Conservation (phyloP, 345 rosid species). For the Nephelium lappaceum region DNA sequence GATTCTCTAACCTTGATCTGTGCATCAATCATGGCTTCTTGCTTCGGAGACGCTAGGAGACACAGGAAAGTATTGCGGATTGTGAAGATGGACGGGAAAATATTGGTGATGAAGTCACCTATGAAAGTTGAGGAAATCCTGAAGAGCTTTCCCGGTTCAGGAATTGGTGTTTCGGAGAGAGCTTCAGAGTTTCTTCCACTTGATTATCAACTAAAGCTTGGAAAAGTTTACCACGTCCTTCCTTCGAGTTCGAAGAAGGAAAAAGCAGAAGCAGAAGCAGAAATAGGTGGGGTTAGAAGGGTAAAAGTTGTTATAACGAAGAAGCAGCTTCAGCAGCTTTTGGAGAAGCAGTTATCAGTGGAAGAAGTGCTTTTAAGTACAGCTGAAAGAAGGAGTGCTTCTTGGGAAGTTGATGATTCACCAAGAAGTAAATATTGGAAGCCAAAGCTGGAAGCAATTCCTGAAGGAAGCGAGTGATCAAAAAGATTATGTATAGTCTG, state of each 20-base stretch:
- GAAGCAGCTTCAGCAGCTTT: constrained; percentile 35
- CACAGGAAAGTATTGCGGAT: constrained; percentile 24
- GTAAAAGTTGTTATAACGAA: constrained; percentile 49
- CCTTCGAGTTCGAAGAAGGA: neutral
- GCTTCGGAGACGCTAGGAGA: neutral
- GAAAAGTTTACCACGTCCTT: constrained; percentile 35
- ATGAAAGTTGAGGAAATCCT: constrained; percentile 35
- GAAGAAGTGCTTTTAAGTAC: constrained; percentile 24
- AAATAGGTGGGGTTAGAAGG: constrained; percentile 26
- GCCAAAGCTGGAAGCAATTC: constrained; percentile 50
- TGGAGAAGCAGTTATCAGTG: constrained; percentile 31
- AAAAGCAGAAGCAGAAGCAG: neutral
- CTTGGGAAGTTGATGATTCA: constrained; percentile 15
- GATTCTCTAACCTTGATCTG: constrained; percentile 10
- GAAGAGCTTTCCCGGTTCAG: constrained; percentile 20
- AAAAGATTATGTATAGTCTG: too few species aligned
- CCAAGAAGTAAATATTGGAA: constrained; percentile 36
- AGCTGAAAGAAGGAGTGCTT: constrained; percentile 6
- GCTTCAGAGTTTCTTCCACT: constrained; percentile 25
- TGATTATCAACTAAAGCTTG: constrained; percentile 25
- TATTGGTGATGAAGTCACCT: constrained; percentile 28
- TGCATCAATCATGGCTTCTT: neutral
- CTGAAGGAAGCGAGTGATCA: constrained; percentile 40
- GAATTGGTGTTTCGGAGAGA: constrained; percentile 26
- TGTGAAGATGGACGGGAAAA: constrained; percentile 41